These are phyloP conservation scores for Avena sativa DNA, from an alignment of 176 grass and related monocot species.

Conservation along the genomic window DNA sequence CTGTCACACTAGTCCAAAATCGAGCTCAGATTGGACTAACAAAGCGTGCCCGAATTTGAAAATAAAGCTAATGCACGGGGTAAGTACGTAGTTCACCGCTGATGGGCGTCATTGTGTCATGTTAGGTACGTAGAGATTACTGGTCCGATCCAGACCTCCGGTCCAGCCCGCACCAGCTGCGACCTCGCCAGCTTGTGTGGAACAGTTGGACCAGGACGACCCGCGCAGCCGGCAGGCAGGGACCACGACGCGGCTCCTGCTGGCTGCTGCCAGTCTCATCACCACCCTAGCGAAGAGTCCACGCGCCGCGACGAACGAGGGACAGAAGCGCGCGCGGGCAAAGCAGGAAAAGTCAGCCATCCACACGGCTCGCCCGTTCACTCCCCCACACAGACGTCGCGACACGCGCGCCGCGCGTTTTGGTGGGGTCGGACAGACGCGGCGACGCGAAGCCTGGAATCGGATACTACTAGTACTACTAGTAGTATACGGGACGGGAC, in stretches of 20 bases:
- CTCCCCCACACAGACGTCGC: neutral
- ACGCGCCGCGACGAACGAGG: neutral
- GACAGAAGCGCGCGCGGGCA: neutral
- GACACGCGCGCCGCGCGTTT: neutral
- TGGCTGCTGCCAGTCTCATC: no score
- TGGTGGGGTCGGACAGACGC: neutral
- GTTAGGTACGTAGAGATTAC: neutral
- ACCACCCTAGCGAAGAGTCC: neutral
- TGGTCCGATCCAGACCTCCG: no score
- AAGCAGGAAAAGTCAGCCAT: neutral
- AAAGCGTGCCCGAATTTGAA: neutral
- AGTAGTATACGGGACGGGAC: neutral
- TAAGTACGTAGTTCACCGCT: neutral
- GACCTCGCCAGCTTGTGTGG: neutral
- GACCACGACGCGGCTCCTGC: neutral
- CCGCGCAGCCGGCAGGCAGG: no score
- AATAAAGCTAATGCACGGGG: neutral
- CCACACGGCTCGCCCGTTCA: neutral
- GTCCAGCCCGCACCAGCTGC: slow-evolving; percentile 45
- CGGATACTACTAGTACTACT: neutral
- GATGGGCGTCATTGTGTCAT: neutral
- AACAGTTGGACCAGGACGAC: neutral
- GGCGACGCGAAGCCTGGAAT: neutral
- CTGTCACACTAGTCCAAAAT: neutral
- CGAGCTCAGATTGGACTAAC: neutral